Conservation (phyloP, 257 asterid species). For the Parsonsia alboflavescens region DNA sequence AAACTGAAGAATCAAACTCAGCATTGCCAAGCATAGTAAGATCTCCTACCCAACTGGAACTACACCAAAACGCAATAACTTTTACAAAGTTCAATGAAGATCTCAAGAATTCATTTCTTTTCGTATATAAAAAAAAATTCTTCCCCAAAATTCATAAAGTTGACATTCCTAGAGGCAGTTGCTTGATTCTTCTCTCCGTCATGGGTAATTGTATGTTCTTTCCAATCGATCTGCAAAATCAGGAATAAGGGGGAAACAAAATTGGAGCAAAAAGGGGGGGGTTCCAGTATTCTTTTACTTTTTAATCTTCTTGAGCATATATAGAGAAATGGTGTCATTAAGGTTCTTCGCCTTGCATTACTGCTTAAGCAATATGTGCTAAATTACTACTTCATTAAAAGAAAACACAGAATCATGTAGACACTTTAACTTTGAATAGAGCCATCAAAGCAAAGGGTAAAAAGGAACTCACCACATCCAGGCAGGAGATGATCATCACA, state of each 20-base stretch:
- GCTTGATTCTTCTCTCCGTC: constrained; percentile 67
- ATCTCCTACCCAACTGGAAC: constrained; percentile 42
- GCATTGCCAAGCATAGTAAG: constrained; percentile 49
- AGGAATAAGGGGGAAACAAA: background rate
- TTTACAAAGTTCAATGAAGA: constrained; percentile 12
- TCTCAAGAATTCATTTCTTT: constrained; percentile 14
- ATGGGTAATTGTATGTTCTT: constrained; percentile 47
- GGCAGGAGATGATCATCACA: background rate
- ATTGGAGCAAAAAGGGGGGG: too few relatives aligned
- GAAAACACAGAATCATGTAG: background rate
- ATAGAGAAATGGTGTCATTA: background rate
- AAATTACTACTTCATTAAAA: background rate
- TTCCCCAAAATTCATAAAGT: constrained; percentile 52
- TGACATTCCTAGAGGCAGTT: constrained; percentile 38
- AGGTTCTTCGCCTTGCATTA: background rate
- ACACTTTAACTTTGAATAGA: background rate
- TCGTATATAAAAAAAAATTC: background rate
- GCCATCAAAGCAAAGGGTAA: background rate
- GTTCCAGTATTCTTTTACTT: background rate
- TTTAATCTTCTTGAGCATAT: background rate
- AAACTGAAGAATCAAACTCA: constrained; percentile 43
- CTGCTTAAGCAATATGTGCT: background rate
- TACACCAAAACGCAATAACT: constrained; percentile 18
- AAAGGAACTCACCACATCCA: background rate
- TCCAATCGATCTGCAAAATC: constrained; percentile 62